These are phyloP conservation scores for Tetracladium marchalianum DNA, from an alignment of 495 filamentous ascomycete species.

Conservation along the genomic window DNA sequence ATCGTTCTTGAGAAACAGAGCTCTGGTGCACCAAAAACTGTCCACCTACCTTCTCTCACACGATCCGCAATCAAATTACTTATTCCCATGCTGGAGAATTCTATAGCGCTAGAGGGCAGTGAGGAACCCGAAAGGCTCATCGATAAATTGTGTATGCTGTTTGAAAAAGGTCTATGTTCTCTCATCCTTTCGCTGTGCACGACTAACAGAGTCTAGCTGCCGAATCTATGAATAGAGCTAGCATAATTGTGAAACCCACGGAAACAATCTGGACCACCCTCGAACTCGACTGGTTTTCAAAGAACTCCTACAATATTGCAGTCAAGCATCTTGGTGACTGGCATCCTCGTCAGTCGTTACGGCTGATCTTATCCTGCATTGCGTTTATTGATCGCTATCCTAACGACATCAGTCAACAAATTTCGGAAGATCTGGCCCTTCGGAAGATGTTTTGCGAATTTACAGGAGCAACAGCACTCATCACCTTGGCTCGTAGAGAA, in stretches of 20 bases:
- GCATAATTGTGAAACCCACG: conserved; percentile 17
- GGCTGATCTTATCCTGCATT: conserved; percentile 50
- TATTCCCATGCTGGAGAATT: conserved; percentile 38
- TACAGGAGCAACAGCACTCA: conserved; percentile 46
- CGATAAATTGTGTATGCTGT: conserved; percentile 47
- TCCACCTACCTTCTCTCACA: conserved; percentile 60
- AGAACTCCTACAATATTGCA: conserved; percentile 66
- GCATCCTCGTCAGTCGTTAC: conserved; percentile 37
- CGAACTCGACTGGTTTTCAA: conserved; percentile 75
- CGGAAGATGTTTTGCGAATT: conserved; percentile 61
- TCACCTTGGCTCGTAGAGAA: conserved; percentile 53
- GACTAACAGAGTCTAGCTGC: conserved; percentile 26
- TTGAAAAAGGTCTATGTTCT: conserved; percentile 44
- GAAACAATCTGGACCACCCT: conserved; percentile 39
- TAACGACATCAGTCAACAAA: conserved; percentile 30
- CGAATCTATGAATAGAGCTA: conserved; percentile 33
- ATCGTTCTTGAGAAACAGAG: conserved; percentile 47
- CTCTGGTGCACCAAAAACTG: conserved; percentile 33
- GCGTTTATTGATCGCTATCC: conserved; percentile 53
- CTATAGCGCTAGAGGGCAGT: conserved; percentile 7
- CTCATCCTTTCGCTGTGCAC: conserved; percentile 1
- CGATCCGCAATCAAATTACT: conserved; percentile 54
- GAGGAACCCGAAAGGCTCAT: conserved; percentile 19
- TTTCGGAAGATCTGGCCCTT: conserved; percentile 39
- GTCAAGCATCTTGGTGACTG: conserved; percentile 48